phyloP scores from a whole-genome alignment of 2,329 filamentous ascomycete species.

The Aschersonia sp. region DNA sequence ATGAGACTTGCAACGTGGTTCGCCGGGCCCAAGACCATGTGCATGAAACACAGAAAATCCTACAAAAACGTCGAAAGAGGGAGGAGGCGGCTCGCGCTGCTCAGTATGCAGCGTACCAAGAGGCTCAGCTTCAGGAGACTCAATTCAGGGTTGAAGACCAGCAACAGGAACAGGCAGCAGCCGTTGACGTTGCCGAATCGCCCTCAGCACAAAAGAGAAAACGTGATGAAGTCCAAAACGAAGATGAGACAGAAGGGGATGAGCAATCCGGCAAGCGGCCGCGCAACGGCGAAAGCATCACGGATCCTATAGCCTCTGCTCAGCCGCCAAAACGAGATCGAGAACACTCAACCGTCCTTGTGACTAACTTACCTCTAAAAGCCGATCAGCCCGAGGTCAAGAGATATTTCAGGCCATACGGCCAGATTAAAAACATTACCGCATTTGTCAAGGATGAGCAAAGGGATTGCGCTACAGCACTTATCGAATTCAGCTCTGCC shows the following conservation, averaged over 20 bases:
- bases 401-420: conserved; percentile 87
- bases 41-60: conserved; percentile 49
- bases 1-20: conserved; percentile 65
- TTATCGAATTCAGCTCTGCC: conserved; percentile 71
- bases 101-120: conserved; percentile 27
- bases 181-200: conserved; percentile 13
- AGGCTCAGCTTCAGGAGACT: conserved; percentile 8
- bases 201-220: conserved; percentile 53
- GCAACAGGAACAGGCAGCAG: not conserved
- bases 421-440: conserved; percentile 65
- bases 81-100: conserved; percentile 49
- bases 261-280: conserved; percentile 52
- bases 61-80: conserved; percentile 47
- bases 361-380: conserved; percentile 59
- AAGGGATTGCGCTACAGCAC: conserved; percentile 48
- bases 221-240: conserved; percentile 42
- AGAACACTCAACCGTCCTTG: conserved; percentile 75
- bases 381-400: conserved; percentile 59
- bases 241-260: conserved; percentile 14
- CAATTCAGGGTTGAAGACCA: conserved; percentile 8
- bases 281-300: conserved; percentile 28
- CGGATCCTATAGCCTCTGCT: conserved; percentile 8
- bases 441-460: conserved; percentile 45
- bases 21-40: conserved; percentile 60
- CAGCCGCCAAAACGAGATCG: conserved; percentile 59